Conservation (phyloP, 495 filamentous ascomycete species). For the Daldinia decipiens region DNA sequence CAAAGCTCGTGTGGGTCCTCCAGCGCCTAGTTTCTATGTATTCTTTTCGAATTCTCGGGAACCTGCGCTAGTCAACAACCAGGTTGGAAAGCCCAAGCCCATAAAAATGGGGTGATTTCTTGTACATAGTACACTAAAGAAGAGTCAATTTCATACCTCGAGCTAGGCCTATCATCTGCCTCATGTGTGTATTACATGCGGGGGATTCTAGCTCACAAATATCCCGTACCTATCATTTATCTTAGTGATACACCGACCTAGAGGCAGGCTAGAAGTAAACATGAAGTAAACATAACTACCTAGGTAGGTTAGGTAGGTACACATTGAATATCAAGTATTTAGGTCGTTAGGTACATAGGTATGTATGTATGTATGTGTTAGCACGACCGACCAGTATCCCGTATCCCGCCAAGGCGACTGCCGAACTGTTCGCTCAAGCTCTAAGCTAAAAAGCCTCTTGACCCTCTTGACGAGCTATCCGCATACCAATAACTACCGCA, state of each 20-base stretch:
- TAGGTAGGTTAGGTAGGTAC: too few relatives aligned
- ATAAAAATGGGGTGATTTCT: constrained; percentile 46
- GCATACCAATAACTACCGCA: neutral
- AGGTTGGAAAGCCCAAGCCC: too few relatives aligned
- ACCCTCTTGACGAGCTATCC: constrained; percentile 19
- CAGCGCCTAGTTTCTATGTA: constrained; percentile 32
- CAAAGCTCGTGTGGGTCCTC: constrained; percentile 37
- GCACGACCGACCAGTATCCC: constrained; percentile 25
- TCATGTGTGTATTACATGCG: constrained; percentile 28
- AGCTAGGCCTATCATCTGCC: constrained; percentile 23
- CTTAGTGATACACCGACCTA: constrained; percentile 17
- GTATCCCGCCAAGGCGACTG: too few relatives aligned
- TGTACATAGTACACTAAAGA: constrained; percentile 8
- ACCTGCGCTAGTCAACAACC: constrained; percentile 40
- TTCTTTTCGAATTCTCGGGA: constrained; percentile 44
- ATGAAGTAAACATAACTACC: too few relatives aligned
- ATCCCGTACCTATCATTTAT: constrained; percentile 38
- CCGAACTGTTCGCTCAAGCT: constrained; percentile 5
- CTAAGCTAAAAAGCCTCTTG: constrained; percentile 6
- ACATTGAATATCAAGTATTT: constrained; percentile 18
- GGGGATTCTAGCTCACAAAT: constrained; percentile 33
- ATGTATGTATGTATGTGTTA: constrained; percentile 15
- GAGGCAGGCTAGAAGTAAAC: neutral
- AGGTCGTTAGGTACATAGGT: constrained; percentile 22
- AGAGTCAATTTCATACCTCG: constrained; percentile 26